phyloP scores from a whole-genome alignment of 495 filamentous ascomycete genomes.

The Endocarpon pusillum region DNA sequence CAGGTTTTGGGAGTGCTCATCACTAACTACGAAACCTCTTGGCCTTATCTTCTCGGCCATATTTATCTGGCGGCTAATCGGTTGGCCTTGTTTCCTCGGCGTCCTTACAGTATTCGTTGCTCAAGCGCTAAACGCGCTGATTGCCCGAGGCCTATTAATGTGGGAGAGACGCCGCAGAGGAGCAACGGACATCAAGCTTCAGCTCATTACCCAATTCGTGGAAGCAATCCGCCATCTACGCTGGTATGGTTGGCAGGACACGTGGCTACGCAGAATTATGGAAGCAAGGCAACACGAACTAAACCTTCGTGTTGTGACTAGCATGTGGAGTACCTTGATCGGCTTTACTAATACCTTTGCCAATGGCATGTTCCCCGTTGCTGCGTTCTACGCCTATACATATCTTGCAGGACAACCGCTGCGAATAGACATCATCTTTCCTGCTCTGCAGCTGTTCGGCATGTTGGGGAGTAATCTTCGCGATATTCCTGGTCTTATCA shows the following conservation, averaged over 20 bases:
- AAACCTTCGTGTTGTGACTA: constrained; percentile 43
- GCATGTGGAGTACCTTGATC: constrained; percentile 40
- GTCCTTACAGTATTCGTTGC: constrained; percentile 44
- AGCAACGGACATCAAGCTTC: constrained; percentile 54
- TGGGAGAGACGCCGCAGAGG: constrained; percentile 47
- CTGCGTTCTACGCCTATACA: constrained; percentile 65
- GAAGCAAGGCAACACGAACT: constrained; percentile 50
- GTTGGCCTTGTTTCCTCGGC: constrained; percentile 61
- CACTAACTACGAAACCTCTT: constrained; percentile 49
- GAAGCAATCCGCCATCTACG: constrained; percentile 71
- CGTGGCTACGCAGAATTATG: constrained; percentile 61
- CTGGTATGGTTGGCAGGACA: constrained; percentile 75
- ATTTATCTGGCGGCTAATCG: constrained; percentile 58
- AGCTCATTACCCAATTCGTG: constrained; percentile 62
- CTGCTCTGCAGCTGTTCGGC: constrained; percentile 58
- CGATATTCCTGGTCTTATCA: constrained; percentile 54
- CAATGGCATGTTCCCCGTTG: constrained; percentile 56
- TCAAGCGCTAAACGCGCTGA: constrained; percentile 43
- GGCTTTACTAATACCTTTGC: constrained; percentile 43
- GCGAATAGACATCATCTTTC: constrained; percentile 64
- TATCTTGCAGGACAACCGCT: constrained; percentile 43
- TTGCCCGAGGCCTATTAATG: constrained; percentile 40
- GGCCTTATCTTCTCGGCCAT: constrained; percentile 47
- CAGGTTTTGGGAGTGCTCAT: constrained; percentile 61
- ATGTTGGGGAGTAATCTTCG: constrained; percentile 54